phyloP scores from a whole-genome alignment of 495 filamentous ascomycete species.

The Aspergillus nanangensis region DNA sequence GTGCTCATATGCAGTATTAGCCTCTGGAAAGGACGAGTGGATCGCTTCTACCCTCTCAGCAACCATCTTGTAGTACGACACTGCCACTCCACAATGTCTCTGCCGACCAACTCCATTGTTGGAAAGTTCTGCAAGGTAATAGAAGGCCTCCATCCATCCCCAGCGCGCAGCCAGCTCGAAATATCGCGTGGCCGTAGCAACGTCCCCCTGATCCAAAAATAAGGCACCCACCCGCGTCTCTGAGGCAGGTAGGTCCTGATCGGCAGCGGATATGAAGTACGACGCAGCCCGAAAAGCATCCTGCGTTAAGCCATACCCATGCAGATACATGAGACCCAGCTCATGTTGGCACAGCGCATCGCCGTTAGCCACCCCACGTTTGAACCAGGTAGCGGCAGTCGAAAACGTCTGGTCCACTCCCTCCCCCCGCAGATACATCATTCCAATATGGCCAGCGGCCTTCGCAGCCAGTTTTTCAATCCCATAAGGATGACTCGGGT shows the following conservation, averaged over 20 bases:
- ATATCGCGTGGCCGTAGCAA: slow-evolving; percentile 71
- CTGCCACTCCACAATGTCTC: slow-evolving; percentile 72
- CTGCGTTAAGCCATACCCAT: slow-evolving; percentile 74
- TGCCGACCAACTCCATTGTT: slow-evolving; percentile 78
- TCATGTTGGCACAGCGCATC: slow-evolving; percentile 85
- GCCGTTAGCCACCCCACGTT: slow-evolving; percentile 69
- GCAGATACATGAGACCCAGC: slow-evolving; percentile 78
- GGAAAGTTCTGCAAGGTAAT: slow-evolving; percentile 89
- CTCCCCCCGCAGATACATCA: slow-evolving; percentile 92
- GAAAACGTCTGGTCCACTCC: slow-evolving; percentile 76
- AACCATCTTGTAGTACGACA: slow-evolving; percentile 91
- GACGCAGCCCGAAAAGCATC: slow-evolving; percentile 71
- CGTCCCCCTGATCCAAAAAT: slow-evolving; percentile 85
- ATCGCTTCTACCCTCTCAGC: slow-evolving; percentile 83
- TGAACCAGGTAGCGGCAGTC: slow-evolving; percentile 81
- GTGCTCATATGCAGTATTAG: slow-evolving; percentile 76
- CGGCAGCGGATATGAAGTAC: slow-evolving; percentile 77
- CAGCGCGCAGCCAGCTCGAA: slow-evolving; percentile 91
- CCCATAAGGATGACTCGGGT: slow-evolving; percentile 44
- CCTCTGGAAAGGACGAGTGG: slow-evolving; percentile 79
- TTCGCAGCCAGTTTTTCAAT: slow-evolving; percentile 84
- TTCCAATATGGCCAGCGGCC: slow-evolving; percentile 84
- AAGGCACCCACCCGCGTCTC: slow-evolving; percentile 81
- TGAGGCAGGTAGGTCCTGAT: slow-evolving; percentile 77
- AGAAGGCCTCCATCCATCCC: slow-evolving; percentile 87